Evolutionary conservation across 371 early-diverging fungal genomes (phyloP).

Genomic region (Lichtheimia corymbifera): DNA sequence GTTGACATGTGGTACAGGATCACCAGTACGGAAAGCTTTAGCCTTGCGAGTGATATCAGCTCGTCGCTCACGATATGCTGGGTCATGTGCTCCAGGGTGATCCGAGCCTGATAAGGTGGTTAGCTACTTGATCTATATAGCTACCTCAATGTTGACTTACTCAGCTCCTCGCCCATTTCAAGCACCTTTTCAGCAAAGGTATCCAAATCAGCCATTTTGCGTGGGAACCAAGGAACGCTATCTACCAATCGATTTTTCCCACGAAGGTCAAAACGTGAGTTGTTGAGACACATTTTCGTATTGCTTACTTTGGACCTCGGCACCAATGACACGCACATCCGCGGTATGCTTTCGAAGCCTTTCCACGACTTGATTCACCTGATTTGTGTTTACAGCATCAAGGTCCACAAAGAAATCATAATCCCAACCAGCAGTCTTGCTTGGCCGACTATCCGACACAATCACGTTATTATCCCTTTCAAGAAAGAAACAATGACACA

Average conservation of each 20-base stretch:
- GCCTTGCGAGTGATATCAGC: slow-evolving; percentile 88
- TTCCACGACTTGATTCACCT: slow-evolving; percentile 62
- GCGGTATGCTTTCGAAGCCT: slow-evolving; percentile 62
- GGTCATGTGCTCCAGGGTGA: slow-evolving; percentile 93
- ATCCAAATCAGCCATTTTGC: slow-evolving; percentile 91
- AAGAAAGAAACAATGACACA: not conserved
- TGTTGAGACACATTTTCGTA: not conserved
- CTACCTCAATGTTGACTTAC: slow-evolving; percentile 26
- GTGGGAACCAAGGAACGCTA: slow-evolving; percentile 91
- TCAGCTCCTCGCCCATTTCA: slow-evolving; percentile 88
- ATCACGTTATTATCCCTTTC: not conserved
- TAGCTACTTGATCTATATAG: too few species aligned
- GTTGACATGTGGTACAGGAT: slow-evolving; percentile 82
- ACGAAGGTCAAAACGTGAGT: slow-evolving; percentile 1
- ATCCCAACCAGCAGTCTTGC: slow-evolving; percentile 72
- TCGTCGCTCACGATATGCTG: slow-evolving; percentile 83
- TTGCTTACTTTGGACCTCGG: slow-evolving; percentile 9
- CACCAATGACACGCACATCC: slow-evolving; percentile 60
- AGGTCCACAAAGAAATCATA: slow-evolving; percentile 96
- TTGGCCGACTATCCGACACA: slow-evolving; percentile 65
- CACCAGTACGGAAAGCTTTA: slow-evolving; percentile 80
- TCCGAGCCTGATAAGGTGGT: slow-evolving; percentile 66
- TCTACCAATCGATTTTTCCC: slow-evolving; percentile 26
- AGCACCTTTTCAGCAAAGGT: slow-evolving; percentile 91
- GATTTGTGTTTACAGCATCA: slow-evolving; percentile 55